Evolutionary conservation across 164 flowering plant genomes (phyloP), one percentile per base, ranked within the genome.

Genomic region (Aristolochia fimbriata): DNA sequence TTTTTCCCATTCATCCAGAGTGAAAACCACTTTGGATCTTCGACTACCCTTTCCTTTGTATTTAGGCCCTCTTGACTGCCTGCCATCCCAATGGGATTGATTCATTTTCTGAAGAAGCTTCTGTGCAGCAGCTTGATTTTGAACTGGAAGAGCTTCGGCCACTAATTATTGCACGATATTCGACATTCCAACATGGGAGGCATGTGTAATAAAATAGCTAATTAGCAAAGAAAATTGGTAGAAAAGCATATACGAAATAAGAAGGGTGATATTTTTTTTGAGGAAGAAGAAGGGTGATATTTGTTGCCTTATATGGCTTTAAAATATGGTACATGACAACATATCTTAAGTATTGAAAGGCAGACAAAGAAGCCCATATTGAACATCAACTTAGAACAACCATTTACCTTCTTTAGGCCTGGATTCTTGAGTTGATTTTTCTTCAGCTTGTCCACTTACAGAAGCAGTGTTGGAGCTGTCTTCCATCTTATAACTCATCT

Each of bases 81-180:
- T 71, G 57, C 61, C 70, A 50, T 57, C 68, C 20, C 15, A 69
- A 49, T 60, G 68, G 47, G 78, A 72, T 6, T 77, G 64, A 73
- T 60, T 86, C 88, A 81, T 82, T 77, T 77, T 93, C 78, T 83
- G 87, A 15, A 87, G 87, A 27, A 93, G 91, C 63, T 89, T 87
- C 53, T 87, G 97, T 10, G 97, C 77, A 65, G 96, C 98, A 24
- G 83, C 97, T 78, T 93, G 98, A 68, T 93, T 93, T 68, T 89
- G 97, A 68, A 89, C 75, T 61, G 97, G 97, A 16, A 73, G 79
- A 59, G 83, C 69, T 67, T 88, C 97, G 19, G 68, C 74, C 33
- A 82, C 98, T 87, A 72, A n/a, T 2, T 22, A 9, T 24, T 22
- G 20, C 15, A 22, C 10, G 56, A 13, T 13, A 52, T 31, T 22